Evolutionary conservation across 805 yeast species (phyloP), one percentile per base, ranked within the genome.

Genomic region (Cyberlindnera lachancei): DNA sequence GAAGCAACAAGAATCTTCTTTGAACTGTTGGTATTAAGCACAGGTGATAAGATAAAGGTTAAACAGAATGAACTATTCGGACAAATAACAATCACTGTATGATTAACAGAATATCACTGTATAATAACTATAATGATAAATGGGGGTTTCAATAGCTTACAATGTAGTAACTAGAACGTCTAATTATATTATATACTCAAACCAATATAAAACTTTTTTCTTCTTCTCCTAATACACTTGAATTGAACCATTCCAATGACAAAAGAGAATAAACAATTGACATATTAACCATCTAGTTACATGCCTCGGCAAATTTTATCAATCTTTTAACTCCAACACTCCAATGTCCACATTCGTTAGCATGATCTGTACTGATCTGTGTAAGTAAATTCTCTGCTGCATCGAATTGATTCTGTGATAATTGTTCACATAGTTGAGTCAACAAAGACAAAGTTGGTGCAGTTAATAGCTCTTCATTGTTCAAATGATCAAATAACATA

Each of bases 311-410:
- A 71, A 92, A 84, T 41, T 79, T 80, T 40, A 90, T 75, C 41
- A 92, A 68, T 46, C 96, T 75, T 58, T 81, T 86, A 29, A 92
- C 79, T 46, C 98, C 98, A 20, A 82, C 74, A 63, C 82, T 73
- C 98, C 98, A 92, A 48, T 80, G 76, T 11, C 95, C 96, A 42
- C 81, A 74, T 56, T 88, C 94, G 16, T 70, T 73, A 16, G 79
- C 69, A 40, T 73, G 68, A 23, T 72, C 68, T 7, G 85, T 68
- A 15, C 81, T 72, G 38, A 92, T 69, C 31, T 75, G 73, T 22
- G 65, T 54, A 40, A 73, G 75, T 21, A 73, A 45, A 2, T 66
- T 56, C 32, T 67, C 58, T 1, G 97, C 96, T 12, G 61, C 61
- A 4, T 58, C 55, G 52, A 62, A 83, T 37, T 85, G 79, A 38